These are phyloP conservation scores for Pythium myriotylum DNA, from an alignment of 352 stramenopile genomes.

Conservation along the genomic window DNA sequence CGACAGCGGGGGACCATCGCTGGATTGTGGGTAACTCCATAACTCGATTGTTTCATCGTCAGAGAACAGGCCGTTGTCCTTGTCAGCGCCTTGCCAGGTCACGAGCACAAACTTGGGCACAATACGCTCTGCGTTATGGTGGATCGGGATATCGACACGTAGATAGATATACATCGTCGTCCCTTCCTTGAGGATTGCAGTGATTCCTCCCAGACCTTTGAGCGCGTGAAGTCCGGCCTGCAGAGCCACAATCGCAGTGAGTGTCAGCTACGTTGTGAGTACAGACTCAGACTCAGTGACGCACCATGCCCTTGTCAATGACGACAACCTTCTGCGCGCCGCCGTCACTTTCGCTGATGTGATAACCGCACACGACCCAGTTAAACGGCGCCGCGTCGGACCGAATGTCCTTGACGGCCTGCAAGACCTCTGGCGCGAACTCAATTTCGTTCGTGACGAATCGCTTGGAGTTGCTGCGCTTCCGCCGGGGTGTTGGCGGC, in stretches of 20 bases:
- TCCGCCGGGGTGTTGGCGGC: constrained; percentile 59
- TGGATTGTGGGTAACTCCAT: constrained; percentile 22
- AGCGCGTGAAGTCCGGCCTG: constrained; percentile 82
- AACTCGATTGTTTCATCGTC: constrained; percentile 54
- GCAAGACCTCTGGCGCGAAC: constrained; percentile 67
- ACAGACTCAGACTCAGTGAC: not conserved
- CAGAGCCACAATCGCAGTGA: not conserved
- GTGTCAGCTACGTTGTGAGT: too few species aligned
- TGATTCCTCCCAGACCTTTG: constrained; percentile 85
- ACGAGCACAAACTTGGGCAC: constrained; percentile 89
- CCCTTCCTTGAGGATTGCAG: constrained; percentile 64
- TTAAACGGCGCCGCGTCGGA: constrained; percentile 82
- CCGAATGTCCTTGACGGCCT: constrained; percentile 80
- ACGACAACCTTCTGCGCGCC: constrained; percentile 72
- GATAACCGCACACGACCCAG: constrained; percentile 85
- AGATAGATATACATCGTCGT: constrained; percentile 91
- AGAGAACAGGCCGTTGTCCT: constrained; percentile 49
- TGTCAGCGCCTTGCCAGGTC: constrained; percentile 72
- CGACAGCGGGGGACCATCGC: constrained; percentile 23
- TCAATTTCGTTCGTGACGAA: constrained; percentile 86
- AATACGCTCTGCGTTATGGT: constrained; percentile 78
- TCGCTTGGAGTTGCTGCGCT: constrained; percentile 65
- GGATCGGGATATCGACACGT: constrained; percentile 82
- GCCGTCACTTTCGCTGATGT: constrained; percentile 60
- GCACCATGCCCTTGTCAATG: constrained; percentile 85